A percentile compares a stretch with the other conserved stretches of the same genome.
Evolutionary conservation across 306 rosid genomes (phyloP).

Genomic region (Cucurbita pepo): DNA sequence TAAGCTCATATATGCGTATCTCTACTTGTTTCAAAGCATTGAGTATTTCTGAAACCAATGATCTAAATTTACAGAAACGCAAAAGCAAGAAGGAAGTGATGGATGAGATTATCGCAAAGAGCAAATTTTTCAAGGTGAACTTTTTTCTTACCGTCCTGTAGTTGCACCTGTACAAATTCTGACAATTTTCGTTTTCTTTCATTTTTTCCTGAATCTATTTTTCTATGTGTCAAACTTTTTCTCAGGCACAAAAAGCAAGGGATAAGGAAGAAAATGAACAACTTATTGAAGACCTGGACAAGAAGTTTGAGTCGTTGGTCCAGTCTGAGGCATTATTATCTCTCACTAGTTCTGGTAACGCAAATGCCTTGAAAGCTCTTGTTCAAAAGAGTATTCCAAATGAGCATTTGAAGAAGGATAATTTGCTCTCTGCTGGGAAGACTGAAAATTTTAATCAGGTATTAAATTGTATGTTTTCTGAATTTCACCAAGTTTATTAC

Average conservation of each 20-base stretch:
- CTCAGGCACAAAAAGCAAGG: conserved; percentile 77
- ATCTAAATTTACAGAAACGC: conserved; percentile 37
- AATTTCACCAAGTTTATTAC: not conserved
- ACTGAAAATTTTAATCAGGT: conserved; percentile 33
- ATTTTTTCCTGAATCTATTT: not conserved
- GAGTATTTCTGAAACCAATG: not conserved
- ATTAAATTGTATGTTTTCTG: not conserved
- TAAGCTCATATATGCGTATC: not conserved
- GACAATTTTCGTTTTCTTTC: not conserved
- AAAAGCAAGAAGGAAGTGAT: conserved; percentile 83
- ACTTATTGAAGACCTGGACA: conserved; percentile 64
- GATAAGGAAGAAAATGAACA: conserved; percentile 71
- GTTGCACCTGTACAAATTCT: not conserved
- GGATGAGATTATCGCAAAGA: conserved; percentile 66
- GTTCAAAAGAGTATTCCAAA: conserved; percentile 33
- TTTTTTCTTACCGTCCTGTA: conserved; percentile 4
- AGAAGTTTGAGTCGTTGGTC: conserved; percentile 38
- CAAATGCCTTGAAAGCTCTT: conserved; percentile 54
- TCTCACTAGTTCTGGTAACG: conserved; percentile 46
- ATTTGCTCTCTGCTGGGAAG: conserved; percentile 15
- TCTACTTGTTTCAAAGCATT: not conserved
- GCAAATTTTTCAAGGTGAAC: conserved; percentile 64
- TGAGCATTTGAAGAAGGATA: conserved; percentile 29
- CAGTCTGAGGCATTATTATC: conserved; percentile 42
- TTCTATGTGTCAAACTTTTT: conserved; percentile 1